Evolutionary conservation across 108 stramenopile genomes (phyloP).

Genomic region (Fragilaria radians): DNA sequence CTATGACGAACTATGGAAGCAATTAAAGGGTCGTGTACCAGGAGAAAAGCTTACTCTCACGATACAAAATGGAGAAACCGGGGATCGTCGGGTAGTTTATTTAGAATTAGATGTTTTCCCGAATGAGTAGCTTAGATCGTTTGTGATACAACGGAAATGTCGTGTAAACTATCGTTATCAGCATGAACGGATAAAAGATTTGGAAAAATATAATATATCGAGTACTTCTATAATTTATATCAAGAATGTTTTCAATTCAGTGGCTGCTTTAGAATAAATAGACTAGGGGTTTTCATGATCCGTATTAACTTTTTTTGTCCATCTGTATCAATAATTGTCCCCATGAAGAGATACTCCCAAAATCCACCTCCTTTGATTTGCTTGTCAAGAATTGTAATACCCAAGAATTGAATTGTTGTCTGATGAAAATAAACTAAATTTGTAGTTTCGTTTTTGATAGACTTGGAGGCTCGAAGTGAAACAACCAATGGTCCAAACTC

Average conservation of each 20-base stretch:
- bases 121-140: not conserved
- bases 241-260: conserved; percentile 4
- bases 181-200: too few relatives aligned
- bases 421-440: conserved; percentile 38
- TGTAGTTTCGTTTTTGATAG: conserved; percentile 22
- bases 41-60: conserved; percentile 60
- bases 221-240: not conserved
- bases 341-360: conserved; percentile 43
- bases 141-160: too few relatives aligned
- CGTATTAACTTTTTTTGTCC: conserved; percentile 34
- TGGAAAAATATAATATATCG: too few relatives aligned
- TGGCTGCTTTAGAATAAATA: conserved; percentile 44
- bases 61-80: conserved; percentile 34
- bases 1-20: conserved; percentile 35
- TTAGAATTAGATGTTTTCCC: conserved; percentile 39
- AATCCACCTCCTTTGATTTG: conserved; percentile 18
- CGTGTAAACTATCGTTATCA: too few relatives aligned
- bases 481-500: conserved; percentile 34
- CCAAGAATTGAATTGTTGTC: conserved; percentile 32
- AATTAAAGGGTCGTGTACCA: conserved; percentile 35
- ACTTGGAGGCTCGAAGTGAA: conserved; percentile 30
- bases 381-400: conserved; percentile 15
- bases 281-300: conserved; percentile 50
- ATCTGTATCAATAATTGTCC: conserved; percentile 21
- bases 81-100: conserved; percentile 63